Evolutionary conservation across 2,329 filamentous ascomycete species (phyloP), one percentile per base, ranked within the genome.

Genomic region (Fusarium foetens): DNA sequence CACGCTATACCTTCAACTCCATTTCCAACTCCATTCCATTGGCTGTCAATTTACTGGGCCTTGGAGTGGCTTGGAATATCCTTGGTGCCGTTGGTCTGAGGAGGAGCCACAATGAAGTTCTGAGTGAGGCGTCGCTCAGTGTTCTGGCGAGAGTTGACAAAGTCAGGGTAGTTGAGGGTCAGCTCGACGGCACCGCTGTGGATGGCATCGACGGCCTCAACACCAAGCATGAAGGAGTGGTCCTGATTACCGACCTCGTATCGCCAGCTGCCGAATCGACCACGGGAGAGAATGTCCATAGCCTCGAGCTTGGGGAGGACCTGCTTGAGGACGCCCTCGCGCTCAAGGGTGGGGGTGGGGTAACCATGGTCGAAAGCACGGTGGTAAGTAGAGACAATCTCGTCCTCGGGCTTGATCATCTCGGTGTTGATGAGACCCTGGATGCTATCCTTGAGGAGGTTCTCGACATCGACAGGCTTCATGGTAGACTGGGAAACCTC

Each of bases 161-260:
- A 97, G 85, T 97, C 94, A 67, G 95, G 95, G 87, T 97, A 96
- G 89, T 97, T 97, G 81, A 98, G 90, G 36, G 95, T 97, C 79
- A 97, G 86, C 88, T 98, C 95, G 49, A 95, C 93, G 41, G 93
- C 92, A 75, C 95, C 95, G 82, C 92, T 95, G 83, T 95, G 90
- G 80, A 97, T 94, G 85, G 94, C 90, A 85, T 98, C 95, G 42
- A 91, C 94, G 53, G 95, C 95, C 85, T 98, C 95, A 25, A 97
- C 95, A 81, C 95, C 95, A 71, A 97, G 87, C 95, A 98, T 98
- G 84, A 98, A 98, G 31, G 93, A 95, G 88, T 98, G 95, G 84
- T 98, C 95, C 88, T 97, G 94, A 89, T 97, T 97, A 80, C 94
- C 94, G 75, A 90, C 93, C 85, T 99, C 96, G 86, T 99, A 99